Conservation (phyloP, 345 rosid genomes). For the Gossypium herbaceum region DNA sequence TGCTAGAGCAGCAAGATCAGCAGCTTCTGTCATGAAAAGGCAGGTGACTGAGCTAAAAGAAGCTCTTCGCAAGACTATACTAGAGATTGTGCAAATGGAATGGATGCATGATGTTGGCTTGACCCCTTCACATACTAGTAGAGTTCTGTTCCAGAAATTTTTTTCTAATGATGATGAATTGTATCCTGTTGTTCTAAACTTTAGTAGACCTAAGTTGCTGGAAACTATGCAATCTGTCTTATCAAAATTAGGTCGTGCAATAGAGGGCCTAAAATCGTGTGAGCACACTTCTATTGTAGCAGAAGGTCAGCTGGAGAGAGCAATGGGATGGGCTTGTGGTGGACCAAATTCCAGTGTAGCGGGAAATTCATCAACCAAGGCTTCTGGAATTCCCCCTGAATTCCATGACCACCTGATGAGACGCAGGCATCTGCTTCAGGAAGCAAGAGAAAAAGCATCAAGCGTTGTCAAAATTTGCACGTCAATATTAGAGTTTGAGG, state of each 20-base stretch:
- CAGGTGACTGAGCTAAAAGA: slow-evolving; percentile 70
- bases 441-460: slow-evolving; percentile 80
- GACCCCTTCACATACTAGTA: slow-evolving; percentile 56
- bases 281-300: slow-evolving; percentile 65
- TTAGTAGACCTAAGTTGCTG: slow-evolving; percentile 62
- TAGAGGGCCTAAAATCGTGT: slow-evolving; percentile 70
- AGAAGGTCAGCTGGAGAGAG: slow-evolving; percentile 91
- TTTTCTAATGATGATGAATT: slow-evolving; percentile 50
- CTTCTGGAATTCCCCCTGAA: slow-evolving; percentile 76
- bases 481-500: slow-evolving; percentile 82
- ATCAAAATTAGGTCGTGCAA: slow-evolving; percentile 53
- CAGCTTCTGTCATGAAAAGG: slow-evolving; percentile 65
- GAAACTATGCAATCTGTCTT: slow-evolving; percentile 58
- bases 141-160: slow-evolving; percentile 51
- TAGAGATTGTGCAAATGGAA: slow-evolving; percentile 84
- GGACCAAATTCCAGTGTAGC: slow-evolving; percentile 53
- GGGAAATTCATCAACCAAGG: slow-evolving; percentile 57
- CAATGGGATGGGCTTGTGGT: slow-evolving; percentile 98
- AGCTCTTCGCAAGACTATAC: slow-evolving; percentile 55
- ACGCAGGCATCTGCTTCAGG: slow-evolving; percentile 65
- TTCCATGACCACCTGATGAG: slow-evolving; percentile 75
- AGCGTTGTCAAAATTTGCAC: slow-evolving; percentile 61
- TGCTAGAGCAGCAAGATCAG: slow-evolving; percentile 73
- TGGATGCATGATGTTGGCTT: slow-evolving; percentile 72
- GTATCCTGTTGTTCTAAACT: slow-evolving; percentile 52